A percentile compares a stretch with the other conserved stretches of the same genome.
Conservation (phyloP, 805 yeast genomes). For the Kuraishia cidri region DNA sequence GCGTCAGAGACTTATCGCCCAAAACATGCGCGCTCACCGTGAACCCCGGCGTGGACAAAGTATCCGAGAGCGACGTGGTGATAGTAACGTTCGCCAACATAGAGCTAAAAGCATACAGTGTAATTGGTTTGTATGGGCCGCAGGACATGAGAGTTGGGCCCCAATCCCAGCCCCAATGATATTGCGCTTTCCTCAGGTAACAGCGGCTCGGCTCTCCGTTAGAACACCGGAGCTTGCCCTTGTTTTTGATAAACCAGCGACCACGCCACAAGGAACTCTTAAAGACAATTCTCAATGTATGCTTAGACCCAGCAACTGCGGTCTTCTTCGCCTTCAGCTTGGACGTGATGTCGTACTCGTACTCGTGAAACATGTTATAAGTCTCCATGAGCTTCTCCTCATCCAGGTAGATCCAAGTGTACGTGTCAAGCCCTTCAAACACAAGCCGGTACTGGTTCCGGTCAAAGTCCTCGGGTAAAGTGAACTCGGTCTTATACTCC, state of each 20-base stretch:
- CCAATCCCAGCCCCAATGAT: slow-evolving; percentile 55
- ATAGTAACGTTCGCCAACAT: neutral
- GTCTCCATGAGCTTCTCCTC: slow-evolving; percentile 21
- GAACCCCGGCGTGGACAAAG: neutral
- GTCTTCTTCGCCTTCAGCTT: too few relatives aligned
- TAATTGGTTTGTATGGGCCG: slow-evolving; percentile 33
- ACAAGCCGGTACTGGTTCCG: slow-evolving; percentile 15
- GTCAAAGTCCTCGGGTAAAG: slow-evolving; percentile 1
- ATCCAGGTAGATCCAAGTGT: slow-evolving; percentile 30
- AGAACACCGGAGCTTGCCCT: slow-evolving; percentile 20
- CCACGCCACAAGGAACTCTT: too few relatives aligned
- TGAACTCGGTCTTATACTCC: slow-evolving; percentile 28
- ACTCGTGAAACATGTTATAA: too few relatives aligned
- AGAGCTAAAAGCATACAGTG: slow-evolving; percentile 13
- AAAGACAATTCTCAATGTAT: too few relatives aligned
- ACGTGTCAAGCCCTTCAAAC: slow-evolving; percentile 36
- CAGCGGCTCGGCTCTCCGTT: slow-evolving; percentile 35
- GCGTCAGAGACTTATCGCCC: too few relatives aligned
- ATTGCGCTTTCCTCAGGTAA: slow-evolving; percentile 41
- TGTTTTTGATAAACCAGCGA: slow-evolving; percentile 20
- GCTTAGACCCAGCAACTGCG: too few relatives aligned
- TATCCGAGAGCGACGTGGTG: neutral
- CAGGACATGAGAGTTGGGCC: slow-evolving; percentile 35
- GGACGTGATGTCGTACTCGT: too few relatives aligned
- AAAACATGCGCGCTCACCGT: too few relatives aligned